phyloP scores from a whole-genome alignment of 2,329 filamentous ascomycete species.

The Claviceps arundinis region DNA sequence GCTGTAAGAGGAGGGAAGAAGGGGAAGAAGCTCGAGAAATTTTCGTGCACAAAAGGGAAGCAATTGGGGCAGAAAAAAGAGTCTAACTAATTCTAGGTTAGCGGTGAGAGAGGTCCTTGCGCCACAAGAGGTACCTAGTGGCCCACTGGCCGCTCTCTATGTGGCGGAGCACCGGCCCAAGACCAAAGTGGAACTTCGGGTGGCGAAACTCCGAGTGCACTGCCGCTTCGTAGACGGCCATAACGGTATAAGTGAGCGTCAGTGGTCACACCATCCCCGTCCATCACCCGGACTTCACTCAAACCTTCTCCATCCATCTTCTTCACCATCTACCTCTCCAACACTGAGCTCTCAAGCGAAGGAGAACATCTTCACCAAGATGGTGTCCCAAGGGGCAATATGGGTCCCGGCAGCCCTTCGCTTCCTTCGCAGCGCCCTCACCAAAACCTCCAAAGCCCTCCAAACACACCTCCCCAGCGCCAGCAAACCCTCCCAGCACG shows the following conservation, averaged over 20 bases:
- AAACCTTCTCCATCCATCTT: neutral
- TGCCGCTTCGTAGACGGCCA: slow-evolving; percentile 1
- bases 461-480: slow-evolving; percentile 34
- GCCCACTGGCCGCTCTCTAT: slow-evolving; percentile 1
- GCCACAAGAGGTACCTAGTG: neutral
- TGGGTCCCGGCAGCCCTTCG: slow-evolving; percentile 44
- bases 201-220: slow-evolving; percentile 13
- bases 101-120: neutral
- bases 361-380: slow-evolving; percentile 18
- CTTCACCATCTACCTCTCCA: neutral
- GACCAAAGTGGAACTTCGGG: slow-evolving; percentile 11
- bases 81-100: neutral
- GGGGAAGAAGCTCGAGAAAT: neutral
- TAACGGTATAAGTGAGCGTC: slow-evolving; percentile 10
- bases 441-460: slow-evolving; percentile 36
- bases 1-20: neutral
- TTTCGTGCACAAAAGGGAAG: slow-evolving; percentile 3
- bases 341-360: neutral
- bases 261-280: neutral
- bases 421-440: slow-evolving; percentile 38
- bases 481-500: slow-evolving; percentile 29
- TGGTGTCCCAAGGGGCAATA: slow-evolving; percentile 44
- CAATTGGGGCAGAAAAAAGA: neutral
- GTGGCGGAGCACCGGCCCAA: slow-evolving; percentile 23
- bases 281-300: neutral